Conservation (phyloP, 441 rosid species). For the Euphorbia schlechtendalii region DNA sequence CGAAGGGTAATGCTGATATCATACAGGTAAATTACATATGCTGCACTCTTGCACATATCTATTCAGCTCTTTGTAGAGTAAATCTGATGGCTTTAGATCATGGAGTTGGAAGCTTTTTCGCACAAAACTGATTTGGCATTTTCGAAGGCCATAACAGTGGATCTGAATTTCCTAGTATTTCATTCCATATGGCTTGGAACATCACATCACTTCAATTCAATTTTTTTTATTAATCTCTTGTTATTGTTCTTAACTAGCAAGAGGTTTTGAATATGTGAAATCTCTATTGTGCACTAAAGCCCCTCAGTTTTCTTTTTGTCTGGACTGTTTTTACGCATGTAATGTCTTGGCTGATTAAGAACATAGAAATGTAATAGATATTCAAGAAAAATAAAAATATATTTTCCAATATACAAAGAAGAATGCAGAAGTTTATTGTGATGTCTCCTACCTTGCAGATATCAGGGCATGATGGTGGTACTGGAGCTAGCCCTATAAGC, state of each 20-base stretch:
- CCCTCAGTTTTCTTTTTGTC: background rate
- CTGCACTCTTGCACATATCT: constrained; percentile 4
- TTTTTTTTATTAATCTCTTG: background rate
- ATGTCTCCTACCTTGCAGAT: constrained; percentile 39
- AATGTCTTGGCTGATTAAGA: background rate
- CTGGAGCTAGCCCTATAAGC: constrained; percentile 98
- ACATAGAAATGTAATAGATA: background rate
- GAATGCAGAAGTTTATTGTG: constrained; percentile 5
- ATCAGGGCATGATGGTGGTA: constrained; percentile 99
- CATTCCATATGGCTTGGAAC: background rate
- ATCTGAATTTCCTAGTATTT: background rate
- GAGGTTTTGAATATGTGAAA: background rate
- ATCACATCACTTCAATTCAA: background rate
- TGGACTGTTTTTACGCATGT: background rate
- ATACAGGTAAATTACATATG: constrained; percentile 58
- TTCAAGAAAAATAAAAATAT: background rate
- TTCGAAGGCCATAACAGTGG: background rate
- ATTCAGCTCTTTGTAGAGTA: background rate
- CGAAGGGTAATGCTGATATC: constrained; percentile 97
- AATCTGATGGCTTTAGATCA: background rate
- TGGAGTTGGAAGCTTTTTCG: background rate
- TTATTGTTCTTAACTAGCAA: background rate
- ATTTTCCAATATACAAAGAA: background rate
- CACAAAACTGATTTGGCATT: background rate
- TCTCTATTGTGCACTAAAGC: background rate